Evolutionary conservation across 2,329 filamentous ascomycete genomes (phyloP), one percentile per base, ranked within the genome.

Genomic region (Diaporthe sp.): DNA sequence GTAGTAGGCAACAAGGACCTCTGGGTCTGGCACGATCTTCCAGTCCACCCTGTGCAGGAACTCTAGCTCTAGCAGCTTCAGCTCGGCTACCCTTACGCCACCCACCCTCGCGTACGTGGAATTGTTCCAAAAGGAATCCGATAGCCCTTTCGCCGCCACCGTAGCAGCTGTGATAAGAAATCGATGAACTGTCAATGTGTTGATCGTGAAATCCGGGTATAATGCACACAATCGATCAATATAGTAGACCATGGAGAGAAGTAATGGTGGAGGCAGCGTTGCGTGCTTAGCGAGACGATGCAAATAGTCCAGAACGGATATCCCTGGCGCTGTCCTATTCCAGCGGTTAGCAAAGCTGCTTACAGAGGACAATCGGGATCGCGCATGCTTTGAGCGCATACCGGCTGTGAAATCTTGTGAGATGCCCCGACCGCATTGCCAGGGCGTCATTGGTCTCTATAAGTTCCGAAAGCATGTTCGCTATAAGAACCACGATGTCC

Each of bases 161-260:
- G 97, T 98, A 13, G 96, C 96, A 28, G 96, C 95, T 2, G 96
- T 97, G 79, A 99, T 99, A 13, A 99, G 90, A 82, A 98, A 99
- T 12, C 97, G 95, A 86, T 99, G 97, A 4, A 99, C 96, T 0
- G 97, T 99, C 28, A 99, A 88, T 63, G 95, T 98, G 82, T 96
- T 98, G 80, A 99, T 97, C 39, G 96, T 98, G 84, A 99, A 99
- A 63, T 96, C 94, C 4, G 95, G 94, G 83, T 98, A 99, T 76
- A 98, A 88, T 15, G 94, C 93, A 84, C 96, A 99, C 31, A 99
- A 90, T 44, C 95, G 93, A 85, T 99, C 97, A 81, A 99, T 98
- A 82, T 98, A 99, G 83, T 97, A 99, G 75, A 99, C 97, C 95
- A 99, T 98, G 80, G 96, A 97, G 49, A 99, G 91, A n/a, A 99